Evolutionary conservation across 371 early-diverging fungal genomes (phyloP).

Genomic region (Sporodiniella umbellata): DNA sequence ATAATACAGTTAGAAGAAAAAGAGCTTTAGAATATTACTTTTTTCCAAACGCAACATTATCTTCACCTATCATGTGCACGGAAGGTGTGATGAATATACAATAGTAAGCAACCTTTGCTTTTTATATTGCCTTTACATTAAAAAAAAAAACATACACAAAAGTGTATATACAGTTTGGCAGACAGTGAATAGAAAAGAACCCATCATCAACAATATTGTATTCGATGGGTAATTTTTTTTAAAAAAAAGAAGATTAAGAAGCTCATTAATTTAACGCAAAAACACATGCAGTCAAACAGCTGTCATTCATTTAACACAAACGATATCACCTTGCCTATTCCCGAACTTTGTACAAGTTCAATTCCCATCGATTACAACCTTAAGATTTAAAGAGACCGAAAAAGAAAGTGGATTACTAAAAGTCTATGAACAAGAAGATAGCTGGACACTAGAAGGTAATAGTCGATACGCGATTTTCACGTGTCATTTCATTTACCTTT

Average conservation of each 20-base stretch:
- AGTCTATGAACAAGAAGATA: slow-evolving; percentile 59
- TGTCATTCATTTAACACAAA: slow-evolving; percentile 51
- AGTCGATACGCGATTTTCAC: slow-evolving; percentile 1
- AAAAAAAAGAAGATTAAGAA: background rate
- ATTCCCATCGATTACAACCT: slow-evolving; percentile 54
- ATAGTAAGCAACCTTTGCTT: slow-evolving; percentile 21
- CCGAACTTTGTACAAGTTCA: slow-evolving; percentile 38
- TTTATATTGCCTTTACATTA: too few species aligned
- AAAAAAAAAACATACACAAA: background rate
- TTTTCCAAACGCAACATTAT: slow-evolving; percentile 32
- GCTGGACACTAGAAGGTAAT: slow-evolving; percentile 60
- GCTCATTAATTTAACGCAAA: slow-evolving; percentile 1
- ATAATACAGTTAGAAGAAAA: slow-evolving; percentile 33
- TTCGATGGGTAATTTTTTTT: slow-evolving; percentile 50
- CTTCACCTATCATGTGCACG: slow-evolving; percentile 57
- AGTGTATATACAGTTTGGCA: slow-evolving; percentile 65
- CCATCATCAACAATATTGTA: slow-evolving; percentile 51
- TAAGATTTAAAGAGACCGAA: slow-evolving; percentile 52
- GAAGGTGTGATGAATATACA: slow-evolving; percentile 57
- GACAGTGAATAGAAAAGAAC: slow-evolving; percentile 54
- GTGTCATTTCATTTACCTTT: background rate
- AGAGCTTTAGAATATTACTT: slow-evolving; percentile 44
- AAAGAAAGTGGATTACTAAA: slow-evolving; percentile 44
- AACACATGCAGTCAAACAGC: slow-evolving; percentile 44
- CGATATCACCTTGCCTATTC: slow-evolving; percentile 50